Base-by-base conservation (phyloP, 176 grass and related monocot genomes). In the Dendrocalamus sinicus region DNA sequence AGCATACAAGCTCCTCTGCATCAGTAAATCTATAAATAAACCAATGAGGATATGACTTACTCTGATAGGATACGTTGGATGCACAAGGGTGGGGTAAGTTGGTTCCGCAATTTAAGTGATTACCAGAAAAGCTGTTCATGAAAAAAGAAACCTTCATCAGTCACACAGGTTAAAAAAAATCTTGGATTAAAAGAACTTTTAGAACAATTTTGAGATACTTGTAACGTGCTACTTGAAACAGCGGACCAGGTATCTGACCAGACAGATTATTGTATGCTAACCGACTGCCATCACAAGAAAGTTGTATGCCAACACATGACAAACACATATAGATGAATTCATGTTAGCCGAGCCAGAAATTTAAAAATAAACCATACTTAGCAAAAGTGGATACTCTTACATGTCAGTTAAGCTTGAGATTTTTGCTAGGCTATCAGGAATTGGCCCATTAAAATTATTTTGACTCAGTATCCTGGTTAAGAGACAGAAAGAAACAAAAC, bases 161-260 rank as follows among this genome's bases (percentile, higher is more conserved):
- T 41, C n/a, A 79, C 12, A 57, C 16, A 83, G 51, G 43, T 58
- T 75, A 53, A 17, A 51, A 51, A 55, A 67, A 47, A 70, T 39
- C 15, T 79, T 75, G 37, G 15, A 67, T 51, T 26, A 12, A 63
- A 78, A 78, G 28, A 19, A 48, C 1, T 23, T 75, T 16, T 82
- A 62, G 30, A 77, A 55, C 8, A 13, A 78, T 19, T 61, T 58
- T 77, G 66, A 39, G 14, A 88, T 94, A 97, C 92, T 94, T 97
- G 86, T 97, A 97, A 70, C 86, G 93, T 87, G 84, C 90, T 62
- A 97, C 94, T 91, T 91, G 75, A 91, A 97, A 94, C 47, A 97
- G 86, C 2, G 53, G 53, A 83, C 67, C 83, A 81, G 94, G 94
- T 92, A 97, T 94, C 87, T 91, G 83, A 77, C 94, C 94, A 7